Conservation (phyloP, 73 alveolate species). For the Uronychia binucleata region DNA sequence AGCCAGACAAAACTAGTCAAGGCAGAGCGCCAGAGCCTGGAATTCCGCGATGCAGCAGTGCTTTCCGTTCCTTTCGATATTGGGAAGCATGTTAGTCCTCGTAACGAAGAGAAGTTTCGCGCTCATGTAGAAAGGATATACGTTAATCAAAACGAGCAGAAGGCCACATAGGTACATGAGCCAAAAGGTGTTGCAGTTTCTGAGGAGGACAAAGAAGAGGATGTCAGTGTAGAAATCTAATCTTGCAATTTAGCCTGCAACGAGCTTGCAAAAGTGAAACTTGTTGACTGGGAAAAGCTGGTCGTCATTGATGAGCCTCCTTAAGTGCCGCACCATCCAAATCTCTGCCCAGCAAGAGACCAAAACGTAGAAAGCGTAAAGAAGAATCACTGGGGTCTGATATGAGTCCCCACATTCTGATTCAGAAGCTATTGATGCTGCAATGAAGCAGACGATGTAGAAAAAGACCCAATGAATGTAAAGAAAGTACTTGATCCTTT, state of each 20-base stretch:
- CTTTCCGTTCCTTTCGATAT: conserved; percentile 40
- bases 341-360: background rate
- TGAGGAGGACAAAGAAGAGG: conserved; percentile 7
- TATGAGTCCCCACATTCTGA: background rate
- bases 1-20: conserved; percentile 26
- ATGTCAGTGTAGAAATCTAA: conserved; percentile 49
- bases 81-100: conserved; percentile 5
- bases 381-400: background rate
- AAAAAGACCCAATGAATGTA: background rate
- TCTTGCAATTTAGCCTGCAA: conserved; percentile 38
- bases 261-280: conserved; percentile 29
- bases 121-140: conserved; percentile 10
- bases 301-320: conserved; percentile 19
- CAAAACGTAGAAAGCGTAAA: background rate
- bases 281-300: conserved; percentile 6
- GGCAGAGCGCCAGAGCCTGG: conserved; percentile 21
- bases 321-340: background rate
- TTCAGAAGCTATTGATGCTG: background rate
- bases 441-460: background rate
- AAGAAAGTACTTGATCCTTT: background rate
- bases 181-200: background rate
- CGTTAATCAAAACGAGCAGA: conserved; percentile 1
- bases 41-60: conserved; percentile 21
- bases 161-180: conserved; percentile 14
- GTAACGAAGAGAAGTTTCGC: conserved; percentile 8